phyloP scores from a whole-genome alignment of 2,329 filamentous ascomycete species.

The Aspergillus neoniger region DNA sequence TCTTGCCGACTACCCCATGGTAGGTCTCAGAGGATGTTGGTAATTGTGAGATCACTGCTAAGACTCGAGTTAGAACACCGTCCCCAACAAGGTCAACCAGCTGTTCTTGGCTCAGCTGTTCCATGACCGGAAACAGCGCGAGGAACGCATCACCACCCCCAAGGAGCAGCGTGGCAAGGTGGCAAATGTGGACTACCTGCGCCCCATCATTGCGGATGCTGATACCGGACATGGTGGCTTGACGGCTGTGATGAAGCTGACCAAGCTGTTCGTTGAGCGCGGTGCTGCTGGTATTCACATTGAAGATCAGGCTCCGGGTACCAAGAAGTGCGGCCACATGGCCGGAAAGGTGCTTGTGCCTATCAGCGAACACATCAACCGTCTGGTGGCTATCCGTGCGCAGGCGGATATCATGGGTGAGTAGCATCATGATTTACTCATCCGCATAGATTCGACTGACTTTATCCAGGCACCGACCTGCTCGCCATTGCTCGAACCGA shows the following conservation, averaged over 20 bases:
- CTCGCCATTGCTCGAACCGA: slow-evolving; percentile 92
- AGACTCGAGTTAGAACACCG: slow-evolving; percentile 69
- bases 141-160: slow-evolving; percentile 81
- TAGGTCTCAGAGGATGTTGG: slow-evolving; percentile 43
- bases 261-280: slow-evolving; percentile 95
- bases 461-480: slow-evolving; percentile 70
- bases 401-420: slow-evolving; percentile 98
- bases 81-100: slow-evolving; percentile 96
- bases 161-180: slow-evolving; percentile 71
- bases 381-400: slow-evolving; percentile 91
- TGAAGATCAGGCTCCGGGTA: slow-evolving; percentile 95
- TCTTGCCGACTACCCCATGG: slow-evolving; percentile 95
- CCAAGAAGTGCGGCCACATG: slow-evolving; percentile 99
- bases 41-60: neutral
- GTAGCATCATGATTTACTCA: slow-evolving; percentile 10
- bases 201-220: slow-evolving; percentile 93
- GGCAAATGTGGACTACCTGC: slow-evolving; percentile 86
- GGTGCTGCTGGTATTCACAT: slow-evolving; percentile 98
- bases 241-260: slow-evolving; percentile 99
- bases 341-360: slow-evolving; percentile 97
- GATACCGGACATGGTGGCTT: slow-evolving; percentile 96
- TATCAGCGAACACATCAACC: slow-evolving; percentile 97
- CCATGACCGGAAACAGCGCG: slow-evolving; percentile 98
- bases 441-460: neutral
- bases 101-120: slow-evolving; percentile 98